A percentile compares a stretch with the other conserved stretches of the same genome.
Conservation (phyloP, 2,329 filamentous ascomycete species). For the Juglanconis juglandina region DNA sequence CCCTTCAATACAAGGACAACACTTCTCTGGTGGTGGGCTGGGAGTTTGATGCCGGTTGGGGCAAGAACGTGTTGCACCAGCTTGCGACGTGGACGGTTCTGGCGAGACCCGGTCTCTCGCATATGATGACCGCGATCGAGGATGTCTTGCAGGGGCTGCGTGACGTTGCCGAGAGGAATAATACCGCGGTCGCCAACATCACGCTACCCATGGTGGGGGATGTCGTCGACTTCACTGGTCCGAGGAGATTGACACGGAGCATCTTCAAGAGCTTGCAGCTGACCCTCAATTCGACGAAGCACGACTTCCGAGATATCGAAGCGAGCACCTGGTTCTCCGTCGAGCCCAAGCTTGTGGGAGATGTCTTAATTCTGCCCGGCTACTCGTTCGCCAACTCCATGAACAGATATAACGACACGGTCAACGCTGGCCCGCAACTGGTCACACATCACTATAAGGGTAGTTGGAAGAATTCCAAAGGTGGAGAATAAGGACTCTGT, state of each 20-base stretch:
- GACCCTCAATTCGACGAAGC: not conserved
- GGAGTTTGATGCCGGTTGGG: slow-evolving; percentile 18
- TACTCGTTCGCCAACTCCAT: not conserved
- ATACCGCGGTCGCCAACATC: slow-evolving; percentile 8
- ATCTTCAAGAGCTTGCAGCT: slow-evolving; percentile 13
- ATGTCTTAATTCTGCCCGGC: not conserved
- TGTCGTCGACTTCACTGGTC: slow-evolving; percentile 16
- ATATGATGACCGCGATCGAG: slow-evolving; percentile 20
- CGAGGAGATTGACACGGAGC: slow-evolving; percentile 13
- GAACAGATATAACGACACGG: not conserved
- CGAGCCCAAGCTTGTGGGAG: not conserved
- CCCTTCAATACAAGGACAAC: not conserved
- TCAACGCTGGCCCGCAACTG: not conserved
- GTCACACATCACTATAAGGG: slow-evolving; percentile 8
- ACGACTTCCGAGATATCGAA: not conserved
- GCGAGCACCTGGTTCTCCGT: slow-evolving; percentile 1
- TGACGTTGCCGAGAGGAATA: slow-evolving; percentile 3
- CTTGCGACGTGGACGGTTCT: slow-evolving; percentile 24
- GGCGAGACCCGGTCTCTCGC: slow-evolving; percentile 18
- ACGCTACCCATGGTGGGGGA: slow-evolving; percentile 9
- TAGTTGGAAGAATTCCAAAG: slow-evolving; percentile 7
- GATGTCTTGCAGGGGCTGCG: slow-evolving; percentile 18
- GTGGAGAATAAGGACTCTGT: not conserved
- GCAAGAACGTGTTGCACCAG: slow-evolving; percentile 20
- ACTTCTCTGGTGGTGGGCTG: not conserved